Base-by-base conservation (phyloP, 371 early-diverging fungal species). In the Lichtheimia corymbifera region DNA sequence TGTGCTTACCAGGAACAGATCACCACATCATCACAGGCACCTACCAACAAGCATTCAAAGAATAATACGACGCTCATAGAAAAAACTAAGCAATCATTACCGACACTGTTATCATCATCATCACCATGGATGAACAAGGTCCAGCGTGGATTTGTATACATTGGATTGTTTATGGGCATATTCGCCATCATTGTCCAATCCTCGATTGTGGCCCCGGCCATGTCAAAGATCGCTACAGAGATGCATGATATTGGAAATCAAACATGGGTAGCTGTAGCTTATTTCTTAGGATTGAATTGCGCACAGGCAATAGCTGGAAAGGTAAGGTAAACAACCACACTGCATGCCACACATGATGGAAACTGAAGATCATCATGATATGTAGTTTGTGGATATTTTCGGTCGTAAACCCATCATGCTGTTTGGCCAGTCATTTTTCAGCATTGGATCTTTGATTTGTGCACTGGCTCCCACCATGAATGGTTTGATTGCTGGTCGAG, bases 141-240 rank as follows among this genome's bases (percentile, higher is more conserved):
- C 1, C 22, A 22, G 22, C 22, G 22, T 22, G 22, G 22, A 22
- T 22, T 22, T 22, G 44, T 43, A 12, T 43, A 43, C n/a, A 2
- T 2, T n/a, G 44, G 44, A 3, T n/a, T 43, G 2, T 43, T 12
- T 2, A 12, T 88, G 57, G 78, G 81, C 14, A 77, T 88, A 59
- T 90, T 93, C 67, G 81, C 91, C 70, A 86, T 89, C 14, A 87
- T 87, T 41, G 73, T 91, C 47, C 90, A 91, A 63, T 80, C 83
- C 42, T 91, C 91, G 2, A 86, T 93, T 30, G 82, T 93, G 42
- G 89, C 92, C 5, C 88, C 61, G 6, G 53, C 45, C 18, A 53
- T 50, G 50, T 55, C 14, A 17, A 55, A 41, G 15, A 56, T 65
- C 40, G 55, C 56, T 13, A 55, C 56, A 3, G 56, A 65, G 5